Percentiles rank a stretch among this genome's conserved stretches.
These are phyloP conservation scores for Calonectria pseudoreteaudii DNA, from an alignment of 2,329 filamentous ascomycete species.

Conservation along the genomic window DNA sequence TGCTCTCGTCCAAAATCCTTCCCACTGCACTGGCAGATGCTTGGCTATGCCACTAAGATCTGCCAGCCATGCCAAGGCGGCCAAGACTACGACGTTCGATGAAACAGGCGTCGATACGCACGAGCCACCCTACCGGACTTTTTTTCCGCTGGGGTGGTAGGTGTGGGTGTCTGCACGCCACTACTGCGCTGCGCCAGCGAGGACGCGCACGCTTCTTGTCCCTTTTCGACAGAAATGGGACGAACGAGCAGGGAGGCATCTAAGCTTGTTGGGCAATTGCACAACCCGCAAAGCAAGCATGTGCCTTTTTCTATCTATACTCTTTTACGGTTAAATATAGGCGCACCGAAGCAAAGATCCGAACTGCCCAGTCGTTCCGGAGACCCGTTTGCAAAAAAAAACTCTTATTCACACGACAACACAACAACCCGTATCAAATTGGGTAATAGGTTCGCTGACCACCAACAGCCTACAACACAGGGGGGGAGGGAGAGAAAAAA, in stretches of 20 bases:
- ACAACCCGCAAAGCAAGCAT: not conserved
- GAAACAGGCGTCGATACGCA: constrained; percentile 27
- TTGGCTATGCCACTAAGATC: constrained; percentile 30
- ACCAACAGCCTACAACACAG: not conserved
- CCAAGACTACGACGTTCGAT: constrained; percentile 16
- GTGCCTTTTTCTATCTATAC: not conserved
- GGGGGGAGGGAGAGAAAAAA: not conserved
- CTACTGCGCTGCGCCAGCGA: not conserved
- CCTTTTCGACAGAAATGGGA: not conserved
- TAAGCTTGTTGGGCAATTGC: not conserved
- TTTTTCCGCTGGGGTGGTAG: not conserved
- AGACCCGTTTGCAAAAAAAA: not conserved
- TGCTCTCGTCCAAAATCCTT: not conserved
- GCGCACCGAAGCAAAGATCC: not conserved
- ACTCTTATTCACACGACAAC: not conserved
- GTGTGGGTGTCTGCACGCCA: not conserved
- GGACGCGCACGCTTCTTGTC: not conserved
- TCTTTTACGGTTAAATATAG: constrained; percentile 11
- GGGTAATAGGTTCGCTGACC: not conserved
- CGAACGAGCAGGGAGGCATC: not conserved
- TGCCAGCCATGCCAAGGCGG: constrained; percentile 26
- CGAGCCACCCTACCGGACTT: not conserved
- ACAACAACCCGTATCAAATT: not conserved
- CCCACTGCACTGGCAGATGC: constrained; percentile 11
- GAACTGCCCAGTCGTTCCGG: not conserved